Evolutionary conservation across 2,329 filamentous ascomycete species (phyloP).

Genomic region (Cercospora sp.): DNA sequence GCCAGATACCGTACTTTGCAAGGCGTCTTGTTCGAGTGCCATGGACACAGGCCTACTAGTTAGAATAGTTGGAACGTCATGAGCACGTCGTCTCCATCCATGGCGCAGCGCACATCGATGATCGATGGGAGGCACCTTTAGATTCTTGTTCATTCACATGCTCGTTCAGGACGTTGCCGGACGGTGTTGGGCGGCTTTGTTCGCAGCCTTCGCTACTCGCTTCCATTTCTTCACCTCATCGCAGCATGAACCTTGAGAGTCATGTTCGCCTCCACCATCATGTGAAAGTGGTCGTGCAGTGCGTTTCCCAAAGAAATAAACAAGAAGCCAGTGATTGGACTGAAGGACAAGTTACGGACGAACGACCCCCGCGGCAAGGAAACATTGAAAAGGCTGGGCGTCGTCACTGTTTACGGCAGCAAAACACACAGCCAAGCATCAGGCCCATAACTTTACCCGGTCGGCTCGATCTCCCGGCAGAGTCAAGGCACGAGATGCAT

Average conservation of each 20-base stretch:
- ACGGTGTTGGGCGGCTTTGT: background rate
- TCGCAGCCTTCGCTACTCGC: background rate
- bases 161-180: background rate
- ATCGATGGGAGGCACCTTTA: too few relatives aligned
- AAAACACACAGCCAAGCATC: background rate
- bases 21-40: too few relatives aligned
- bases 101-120: too few relatives aligned
- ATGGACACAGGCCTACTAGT: too few relatives aligned
- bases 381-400: background rate
- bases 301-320: background rate
- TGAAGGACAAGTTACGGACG: background rate
- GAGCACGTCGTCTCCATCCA: too few relatives aligned
- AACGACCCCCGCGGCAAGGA: background rate
- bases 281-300: background rate
- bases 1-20: too few relatives aligned
- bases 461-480: background rate
- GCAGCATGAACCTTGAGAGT: background rate
- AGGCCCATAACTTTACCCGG: background rate
- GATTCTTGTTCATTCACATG: too few relatives aligned
- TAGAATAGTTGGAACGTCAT: too few relatives aligned
- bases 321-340: background rate
- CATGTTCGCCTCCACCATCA: background rate
- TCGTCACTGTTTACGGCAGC: background rate
- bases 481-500: constrained; percentile 1
- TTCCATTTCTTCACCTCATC: background rate